phyloP scores from a whole-genome alignment of 2,329 filamentous ascomycete species.

The Neopestalotiopsis sp. region DNA sequence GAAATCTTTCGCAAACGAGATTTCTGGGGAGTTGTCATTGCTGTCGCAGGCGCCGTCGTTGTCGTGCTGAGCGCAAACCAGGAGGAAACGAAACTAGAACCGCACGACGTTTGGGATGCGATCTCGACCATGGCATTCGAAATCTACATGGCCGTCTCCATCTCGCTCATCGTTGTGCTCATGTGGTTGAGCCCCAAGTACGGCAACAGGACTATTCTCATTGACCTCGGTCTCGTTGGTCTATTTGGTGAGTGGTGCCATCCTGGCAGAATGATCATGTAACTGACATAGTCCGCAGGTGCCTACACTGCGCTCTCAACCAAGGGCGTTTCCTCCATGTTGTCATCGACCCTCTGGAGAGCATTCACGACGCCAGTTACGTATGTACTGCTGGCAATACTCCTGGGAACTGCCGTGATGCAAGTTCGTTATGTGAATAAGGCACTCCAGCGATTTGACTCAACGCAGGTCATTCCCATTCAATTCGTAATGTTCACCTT shows the following conservation, averaged over 20 bases:
- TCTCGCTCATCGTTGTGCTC: constrained; percentile 73
- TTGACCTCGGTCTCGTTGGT: constrained; percentile 91
- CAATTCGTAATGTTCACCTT: constrained; percentile 98
- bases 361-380: constrained; percentile 92
- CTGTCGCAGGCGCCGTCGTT: constrained; percentile 85
- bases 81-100: constrained; percentile 88
- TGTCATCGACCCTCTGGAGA: constrained; percentile 88
- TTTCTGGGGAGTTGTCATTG: constrained; percentile 85
- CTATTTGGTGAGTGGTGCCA: constrained; percentile 75
- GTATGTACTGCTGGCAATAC: constrained; percentile 80
- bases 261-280: constrained; percentile 18
- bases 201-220: constrained; percentile 84
- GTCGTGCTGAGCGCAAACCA: constrained; percentile 91
- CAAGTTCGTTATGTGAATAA: constrained; percentile 97
- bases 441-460: constrained; percentile 88
- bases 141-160: constrained; percentile 83
- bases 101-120: constrained; percentile 86
- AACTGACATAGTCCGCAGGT: constrained; percentile 52
- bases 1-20: constrained; percentile 87
- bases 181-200: constrained; percentile 85
- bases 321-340: constrained; percentile 93
- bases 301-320: constrained; percentile 97
- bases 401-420: constrained; percentile 87
- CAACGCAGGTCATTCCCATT: constrained; percentile 95
- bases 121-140: constrained; percentile 91